Evolutionary conservation across 202 grass and related monocot species (phyloP).

Genomic region (Carex sylvatica): DNA sequence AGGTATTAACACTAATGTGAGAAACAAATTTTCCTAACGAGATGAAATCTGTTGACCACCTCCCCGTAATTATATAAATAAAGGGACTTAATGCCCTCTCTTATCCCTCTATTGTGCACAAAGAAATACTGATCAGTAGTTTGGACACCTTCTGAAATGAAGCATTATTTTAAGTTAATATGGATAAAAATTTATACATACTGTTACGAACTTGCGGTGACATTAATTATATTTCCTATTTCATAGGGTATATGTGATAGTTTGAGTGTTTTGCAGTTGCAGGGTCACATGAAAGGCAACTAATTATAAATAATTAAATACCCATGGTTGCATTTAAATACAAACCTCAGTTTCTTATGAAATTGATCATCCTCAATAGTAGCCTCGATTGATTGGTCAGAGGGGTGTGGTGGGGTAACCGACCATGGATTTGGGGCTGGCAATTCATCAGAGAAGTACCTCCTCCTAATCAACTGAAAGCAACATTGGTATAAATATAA

Average conservation of each 20-base stretch:
- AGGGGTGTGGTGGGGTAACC: conserved; percentile 42
- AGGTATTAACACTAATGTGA: background rate
- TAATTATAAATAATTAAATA: background rate
- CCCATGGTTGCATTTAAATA: background rate
- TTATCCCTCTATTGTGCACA: background rate
- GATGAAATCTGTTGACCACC: background rate
- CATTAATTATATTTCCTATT: background rate
- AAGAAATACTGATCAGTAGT: conserved; percentile 3
- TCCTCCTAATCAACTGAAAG: conserved; percentile 90
- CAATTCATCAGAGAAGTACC: conserved; percentile 86
- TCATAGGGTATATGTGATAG: background rate
- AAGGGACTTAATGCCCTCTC: background rate
- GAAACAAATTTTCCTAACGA: background rate
- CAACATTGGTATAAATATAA: conserved; percentile 23
- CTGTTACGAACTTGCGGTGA: background rate
- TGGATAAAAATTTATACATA: background rate
- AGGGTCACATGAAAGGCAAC: background rate
- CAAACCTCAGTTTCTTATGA: conserved; percentile 68
- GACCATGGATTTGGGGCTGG: conserved; percentile 64
- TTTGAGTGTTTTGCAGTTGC: background rate
- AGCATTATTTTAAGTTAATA: background rate
- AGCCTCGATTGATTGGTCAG: conserved; percentile 56
- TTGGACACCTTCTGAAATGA: background rate
- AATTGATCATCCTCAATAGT: conserved; percentile 66
- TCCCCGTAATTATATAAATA: background rate